phyloP scores from a whole-genome alignment of 805 yeast genomes.

The Zygosaccharomyces lentus region DNA sequence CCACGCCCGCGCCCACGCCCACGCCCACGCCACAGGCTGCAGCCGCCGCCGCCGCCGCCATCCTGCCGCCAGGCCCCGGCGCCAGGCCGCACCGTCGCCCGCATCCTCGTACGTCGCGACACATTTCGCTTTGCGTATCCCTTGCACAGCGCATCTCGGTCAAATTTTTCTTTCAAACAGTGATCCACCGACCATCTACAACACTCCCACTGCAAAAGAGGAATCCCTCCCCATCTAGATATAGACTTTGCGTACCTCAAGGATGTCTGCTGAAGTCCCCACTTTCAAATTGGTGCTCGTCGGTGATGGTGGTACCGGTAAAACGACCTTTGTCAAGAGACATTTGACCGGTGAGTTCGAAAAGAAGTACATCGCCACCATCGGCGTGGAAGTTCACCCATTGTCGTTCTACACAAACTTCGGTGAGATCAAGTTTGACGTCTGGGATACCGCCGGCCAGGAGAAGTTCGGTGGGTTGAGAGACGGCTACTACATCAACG shows the following conservation, averaged over 20 bases:
- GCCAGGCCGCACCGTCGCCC: too few relatives aligned
- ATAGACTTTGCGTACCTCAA: not conserved
- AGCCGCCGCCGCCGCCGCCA: too few relatives aligned
- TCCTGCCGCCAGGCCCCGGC: too few relatives aligned
- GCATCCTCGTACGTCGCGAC: not conserved
- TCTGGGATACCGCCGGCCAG: slow-evolving; percentile 99
- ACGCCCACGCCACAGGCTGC: too few relatives aligned
- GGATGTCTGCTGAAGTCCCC: slow-evolving; percentile 80
- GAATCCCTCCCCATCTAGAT: not conserved
- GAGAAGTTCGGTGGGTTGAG: slow-evolving; percentile 99
- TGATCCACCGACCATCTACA: not conserved
- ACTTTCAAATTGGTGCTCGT: slow-evolving; percentile 97
- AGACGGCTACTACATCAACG: slow-evolving; percentile 99
- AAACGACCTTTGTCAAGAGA: slow-evolving; percentile 99
- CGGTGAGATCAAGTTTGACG: slow-evolving; percentile 98
- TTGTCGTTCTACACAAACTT: slow-evolving; percentile 95
- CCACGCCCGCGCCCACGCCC: too few relatives aligned
- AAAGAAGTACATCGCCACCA: slow-evolving; percentile 97
- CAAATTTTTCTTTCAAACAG: not conserved
- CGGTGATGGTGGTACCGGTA: slow-evolving; percentile 99
- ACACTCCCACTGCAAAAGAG: not conserved
- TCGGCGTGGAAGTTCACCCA: slow-evolving; percentile 99
- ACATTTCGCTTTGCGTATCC: not conserved
- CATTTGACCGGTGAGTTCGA: slow-evolving; percentile 99
- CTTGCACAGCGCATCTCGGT: not conserved